phyloP scores from a whole-genome alignment of 176 grass and related monocot genomes.

The Carex myosuroides region DNA sequence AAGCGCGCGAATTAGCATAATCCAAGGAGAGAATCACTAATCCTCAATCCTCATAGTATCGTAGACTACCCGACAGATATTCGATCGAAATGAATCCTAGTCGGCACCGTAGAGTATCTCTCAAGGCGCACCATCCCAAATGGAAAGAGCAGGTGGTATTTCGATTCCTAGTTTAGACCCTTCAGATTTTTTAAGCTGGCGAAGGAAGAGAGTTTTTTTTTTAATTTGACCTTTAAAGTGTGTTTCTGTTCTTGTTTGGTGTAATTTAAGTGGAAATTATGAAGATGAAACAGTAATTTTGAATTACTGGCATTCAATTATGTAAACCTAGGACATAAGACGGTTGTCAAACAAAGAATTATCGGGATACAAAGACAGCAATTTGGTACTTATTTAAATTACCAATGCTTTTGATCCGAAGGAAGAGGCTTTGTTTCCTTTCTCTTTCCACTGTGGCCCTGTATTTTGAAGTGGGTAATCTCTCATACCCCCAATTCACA shows the following conservation, averaged over 20 bases:
- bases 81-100: conserved; percentile 38
- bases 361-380: neutral
- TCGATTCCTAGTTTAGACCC: neutral
- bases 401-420: too few species aligned
- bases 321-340: neutral
- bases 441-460: neutral
- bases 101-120: conserved; percentile 33
- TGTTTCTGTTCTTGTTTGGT: conserved; percentile 1
- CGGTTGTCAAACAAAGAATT: neutral
- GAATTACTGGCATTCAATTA: neutral
- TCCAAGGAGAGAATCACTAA: neutral
- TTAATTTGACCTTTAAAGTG: neutral
- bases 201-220: neutral
- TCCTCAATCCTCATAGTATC: neutral
- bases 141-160: conserved; percentile 59
- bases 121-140: conserved; percentile 52
- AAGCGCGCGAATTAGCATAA: neutral
- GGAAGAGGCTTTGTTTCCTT: neutral
- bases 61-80: neutral
- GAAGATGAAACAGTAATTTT: neutral
- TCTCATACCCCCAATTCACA: neutral
- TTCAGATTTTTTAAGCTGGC: neutral
- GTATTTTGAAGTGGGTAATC: neutral
- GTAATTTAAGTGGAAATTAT: neutral
- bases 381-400: neutral